Evolutionary conservation across 1,284 basidiomycete genomes (phyloP), one percentile per base, ranked within the genome.

Genomic region (Rhodotorula sp.): DNA sequence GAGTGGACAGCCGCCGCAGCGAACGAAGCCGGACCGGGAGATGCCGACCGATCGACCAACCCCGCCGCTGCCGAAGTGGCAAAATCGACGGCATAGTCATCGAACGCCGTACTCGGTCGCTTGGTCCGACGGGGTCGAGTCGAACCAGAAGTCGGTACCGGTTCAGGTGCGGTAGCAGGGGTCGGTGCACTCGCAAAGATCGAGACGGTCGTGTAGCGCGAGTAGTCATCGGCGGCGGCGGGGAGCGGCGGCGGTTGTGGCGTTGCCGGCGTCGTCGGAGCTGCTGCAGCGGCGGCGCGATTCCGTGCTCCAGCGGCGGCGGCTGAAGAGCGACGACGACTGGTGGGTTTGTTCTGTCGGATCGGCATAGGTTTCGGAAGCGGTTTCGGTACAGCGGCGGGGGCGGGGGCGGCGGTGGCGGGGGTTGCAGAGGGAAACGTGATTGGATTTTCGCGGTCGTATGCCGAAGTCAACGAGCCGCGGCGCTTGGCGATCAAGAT

Each of bases 61-160:
- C 63, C 63, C 3, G 63, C 63, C 1, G 67, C 47, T 1, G 61
- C 46, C 7, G 62, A 49, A 21, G 48, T 52, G 3, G 61, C 47
- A 43, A 46, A 59, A 49, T 68, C 67, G 49, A 68, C 56, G 56
- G 67, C 67, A 23, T 68, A 68, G 67, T 68, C 67, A 49, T 68
- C 67, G 26, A 68, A 68, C 1, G 67, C 67, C 14, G 67, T 58
- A 23, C 61, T 63, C 48, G 67, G 67, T 15, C 67, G 67, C 62
- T 68, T 68, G 26, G 51, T 68, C 12, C 67, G 67, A 26, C 43
- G 26, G 56, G 67, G 61, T 5, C 67, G 67, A 15, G 43, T 15
- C 46, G 56, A 29, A 3, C 56, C 60, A 2, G 48, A 48, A 43
- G 62, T 47, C 20, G 23, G 21, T 26, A 62, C 3, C n/a, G n/a